phyloP scores from a whole-genome alignment of 805 yeast species.

The Kodamaea hsintzibuensis region DNA sequence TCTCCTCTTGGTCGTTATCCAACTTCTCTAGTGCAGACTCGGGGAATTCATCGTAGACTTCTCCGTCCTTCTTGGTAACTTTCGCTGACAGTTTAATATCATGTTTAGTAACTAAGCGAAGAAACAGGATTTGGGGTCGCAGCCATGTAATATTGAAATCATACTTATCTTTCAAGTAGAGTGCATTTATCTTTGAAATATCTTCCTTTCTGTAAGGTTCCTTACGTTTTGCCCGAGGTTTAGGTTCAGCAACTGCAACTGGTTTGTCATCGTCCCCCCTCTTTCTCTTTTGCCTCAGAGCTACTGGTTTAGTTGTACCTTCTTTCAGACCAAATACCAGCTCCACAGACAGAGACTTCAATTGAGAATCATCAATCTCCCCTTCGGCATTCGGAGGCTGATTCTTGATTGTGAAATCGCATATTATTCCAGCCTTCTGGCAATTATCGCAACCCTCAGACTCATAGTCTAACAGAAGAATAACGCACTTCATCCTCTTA shows the following conservation, averaged over 20 bases:
- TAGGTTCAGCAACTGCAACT: neutral
- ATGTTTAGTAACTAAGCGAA: conserved; percentile 1
- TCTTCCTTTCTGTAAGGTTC: neutral
- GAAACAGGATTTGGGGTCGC: conserved; percentile 5
- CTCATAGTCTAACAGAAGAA: conserved; percentile 20
- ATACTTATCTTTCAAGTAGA: conserved; percentile 8
- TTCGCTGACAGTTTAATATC: neutral
- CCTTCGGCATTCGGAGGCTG: neutral
- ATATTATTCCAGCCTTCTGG: conserved; percentile 9
- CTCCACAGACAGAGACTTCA: neutral
- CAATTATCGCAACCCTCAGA: conserved; percentile 25
- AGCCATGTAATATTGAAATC: conserved; percentile 12
- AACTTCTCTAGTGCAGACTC: conserved; percentile 1
- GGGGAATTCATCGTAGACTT: neutral
- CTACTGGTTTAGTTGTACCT: neutral
- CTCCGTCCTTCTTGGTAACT: neutral
- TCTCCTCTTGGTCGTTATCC: neutral
- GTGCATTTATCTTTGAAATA: conserved; percentile 2
- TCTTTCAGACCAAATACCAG: neutral
- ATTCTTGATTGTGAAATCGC: conserved; percentile 16
- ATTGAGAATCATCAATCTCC: neutral
- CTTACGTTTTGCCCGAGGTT: neutral
- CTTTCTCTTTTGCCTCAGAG: neutral
- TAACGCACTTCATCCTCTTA: conserved; percentile 20
- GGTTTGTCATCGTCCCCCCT: neutral